These are phyloP conservation scores for Albifimbria verrucaria DNA, from an alignment of 2,329 filamentous ascomycete genomes.

Conservation along the genomic window DNA sequence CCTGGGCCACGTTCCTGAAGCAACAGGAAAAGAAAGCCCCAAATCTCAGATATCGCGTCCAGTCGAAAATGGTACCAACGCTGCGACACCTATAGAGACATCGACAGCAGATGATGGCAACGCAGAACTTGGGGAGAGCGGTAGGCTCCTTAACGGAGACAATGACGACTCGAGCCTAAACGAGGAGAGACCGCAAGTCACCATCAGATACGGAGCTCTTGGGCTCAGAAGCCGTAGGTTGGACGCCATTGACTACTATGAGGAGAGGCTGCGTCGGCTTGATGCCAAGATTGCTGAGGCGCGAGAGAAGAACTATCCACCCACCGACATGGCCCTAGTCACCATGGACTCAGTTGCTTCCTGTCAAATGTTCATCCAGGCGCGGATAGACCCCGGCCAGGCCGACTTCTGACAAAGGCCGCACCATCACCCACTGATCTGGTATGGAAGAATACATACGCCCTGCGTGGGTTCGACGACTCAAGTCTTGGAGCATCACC, in stretches of 20 bases:
- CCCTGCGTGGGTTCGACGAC: slow-evolving; percentile 70
- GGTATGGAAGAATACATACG: slow-evolving; percentile 93
- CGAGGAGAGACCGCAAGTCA: slow-evolving; percentile 62
- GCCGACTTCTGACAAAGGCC: slow-evolving; percentile 77
- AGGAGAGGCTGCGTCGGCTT: slow-evolving; percentile 74
- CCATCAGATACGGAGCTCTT: slow-evolving; percentile 76
- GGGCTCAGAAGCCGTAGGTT: slow-evolving; percentile 68
- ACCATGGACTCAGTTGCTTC: slow-evolving; percentile 96
- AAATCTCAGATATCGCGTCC: neutral
- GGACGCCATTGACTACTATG: slow-evolving; percentile 93
- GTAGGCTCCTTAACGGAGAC: slow-evolving; percentile 54
- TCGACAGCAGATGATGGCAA: slow-evolving; percentile 20
- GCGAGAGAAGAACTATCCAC: slow-evolving; percentile 70
- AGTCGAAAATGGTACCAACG: slow-evolving; percentile 1
- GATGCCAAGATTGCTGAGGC: slow-evolving; percentile 72
- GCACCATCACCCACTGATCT: slow-evolving; percentile 88
- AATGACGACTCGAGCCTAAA: slow-evolving; percentile 22
- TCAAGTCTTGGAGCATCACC: slow-evolving; percentile 81
- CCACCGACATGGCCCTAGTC: slow-evolving; percentile 87
- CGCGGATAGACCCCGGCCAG: slow-evolving; percentile 84
- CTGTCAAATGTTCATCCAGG: slow-evolving; percentile 93
- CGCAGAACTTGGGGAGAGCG: slow-evolving; percentile 51
- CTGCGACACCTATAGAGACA: slow-evolving; percentile 24
- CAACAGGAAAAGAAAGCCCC: slow-evolving; percentile 17
- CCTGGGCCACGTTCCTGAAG: slow-evolving; percentile 68